Evolutionary conservation across 1,139 yeast genomes (phyloP), one percentile per base, ranked within the genome.

Genomic region (Pichia sp.): DNA sequence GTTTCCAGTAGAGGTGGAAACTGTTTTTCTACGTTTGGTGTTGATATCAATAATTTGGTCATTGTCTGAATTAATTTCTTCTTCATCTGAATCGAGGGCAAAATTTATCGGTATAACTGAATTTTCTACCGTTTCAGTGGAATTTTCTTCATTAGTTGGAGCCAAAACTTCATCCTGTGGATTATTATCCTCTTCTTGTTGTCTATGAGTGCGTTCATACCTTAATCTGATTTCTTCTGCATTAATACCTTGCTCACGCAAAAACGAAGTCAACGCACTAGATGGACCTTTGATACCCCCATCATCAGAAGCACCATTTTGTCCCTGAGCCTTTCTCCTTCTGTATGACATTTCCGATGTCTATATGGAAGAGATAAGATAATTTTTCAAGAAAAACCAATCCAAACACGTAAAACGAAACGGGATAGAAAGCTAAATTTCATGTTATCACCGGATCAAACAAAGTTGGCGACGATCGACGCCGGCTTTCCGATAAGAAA

Each of bases 201-300:
- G 58, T 60, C 53, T 66, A 57, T 61, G 63, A 56, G 61, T 69
- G 66, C 62, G 69, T 58, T 70, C 65, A 65, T 85, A 80, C 60
- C 95, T 73, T 50, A 77, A 70, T 60, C 91, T 75, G 64, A 91
- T 89, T 46, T 83, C 83, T 56, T 81, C 89, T 0, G 97, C 87
- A 63, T 73, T 87, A 68, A 91, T 91, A 43, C 97, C 97, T 67
- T 90, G 96, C 53, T 86, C 81, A 48, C 85, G 72, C 54, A 86
- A 73, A 63, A 86, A 86, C 64, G 83, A 89, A 0, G 93, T 85
- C 58, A 86, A 72, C 0, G 95, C 95, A 58, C 88, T 81, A 70
- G 84, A 84, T 9, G 95, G 93, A 0, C 93, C 93, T 55, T 82
- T 73, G 42, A 86, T 86, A 19, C 79, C 79, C 27, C 71, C 62